Conservation (phyloP, 1,284 basidiomycete genomes). For the Pisolithus thermaeus region DNA sequence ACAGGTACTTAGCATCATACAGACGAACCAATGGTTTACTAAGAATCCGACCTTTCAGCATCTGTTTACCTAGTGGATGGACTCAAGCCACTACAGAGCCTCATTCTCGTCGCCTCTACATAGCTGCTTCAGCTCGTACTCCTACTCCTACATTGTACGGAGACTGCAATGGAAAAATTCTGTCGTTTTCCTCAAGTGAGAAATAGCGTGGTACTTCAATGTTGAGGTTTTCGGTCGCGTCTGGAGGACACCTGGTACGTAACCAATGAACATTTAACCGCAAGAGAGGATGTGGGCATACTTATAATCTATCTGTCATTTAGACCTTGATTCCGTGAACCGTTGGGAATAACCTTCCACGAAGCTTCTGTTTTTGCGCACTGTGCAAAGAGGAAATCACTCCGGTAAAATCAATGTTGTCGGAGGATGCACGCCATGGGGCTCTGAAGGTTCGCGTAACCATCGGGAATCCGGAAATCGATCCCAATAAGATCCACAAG, state of each 20-base stretch:
- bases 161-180: conserved; percentile 70
- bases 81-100: no score
- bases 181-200: conserved; percentile 66
- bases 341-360: conserved; percentile 91
- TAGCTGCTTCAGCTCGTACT: conserved; percentile 28
- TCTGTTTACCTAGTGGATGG: no score
- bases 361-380: conserved; percentile 91
- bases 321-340: conserved; percentile 80
- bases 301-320: conserved; percentile 78
- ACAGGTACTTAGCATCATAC: no score
- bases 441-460: conserved; percentile 93
- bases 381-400: conserved; percentile 32
- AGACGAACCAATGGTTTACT: no score
- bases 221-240: conserved; percentile 75
- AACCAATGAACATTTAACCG: conserved; percentile 1
- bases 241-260: conserved; percentile 76
- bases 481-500: conserved; percentile 91
- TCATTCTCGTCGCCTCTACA: conserved; percentile 25
- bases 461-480: conserved; percentile 94
- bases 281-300: conserved; percentile 33
- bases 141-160: conserved; percentile 46
- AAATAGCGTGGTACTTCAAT: conserved; percentile 72
- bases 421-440: conserved; percentile 46
- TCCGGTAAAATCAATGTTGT: background rate
- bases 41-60: no score